Percentiles rank a stretch among this genome's conserved stretches.
Conservation (phyloP, 441 rosid species). For the Arabidopsis lyrata region DNA sequence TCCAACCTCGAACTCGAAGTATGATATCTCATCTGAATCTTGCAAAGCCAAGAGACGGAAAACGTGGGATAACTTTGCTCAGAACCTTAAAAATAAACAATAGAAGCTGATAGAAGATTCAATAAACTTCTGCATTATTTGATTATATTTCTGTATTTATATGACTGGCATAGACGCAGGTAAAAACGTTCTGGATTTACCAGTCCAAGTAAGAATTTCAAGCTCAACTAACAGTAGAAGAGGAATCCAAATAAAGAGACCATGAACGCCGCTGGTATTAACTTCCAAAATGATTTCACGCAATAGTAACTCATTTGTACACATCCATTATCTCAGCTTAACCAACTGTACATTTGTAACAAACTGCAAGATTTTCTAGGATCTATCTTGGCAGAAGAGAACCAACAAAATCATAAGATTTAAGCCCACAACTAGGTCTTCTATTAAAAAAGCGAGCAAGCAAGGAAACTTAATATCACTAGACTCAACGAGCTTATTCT, state of each 20-base stretch:
- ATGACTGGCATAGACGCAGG: not conserved
- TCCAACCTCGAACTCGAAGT: conserved; percentile 29
- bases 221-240: conserved; percentile 13
- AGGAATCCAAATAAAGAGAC: conserved; percentile 14
- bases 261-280: conserved; percentile 27
- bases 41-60: conserved; percentile 34
- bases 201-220: conserved; percentile 14
- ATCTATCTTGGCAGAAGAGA: conserved; percentile 46
- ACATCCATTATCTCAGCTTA: conserved; percentile 44
- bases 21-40: conserved; percentile 26
- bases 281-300: conserved; percentile 39
- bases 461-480: conserved; percentile 43
- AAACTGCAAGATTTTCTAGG: conserved; percentile 43
- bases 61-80: conserved; percentile 31
- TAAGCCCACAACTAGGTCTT: conserved; percentile 37
- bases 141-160: conserved; percentile 9
- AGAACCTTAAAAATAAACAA: conserved; percentile 29
- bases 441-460: conserved; percentile 43
- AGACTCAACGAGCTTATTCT: conserved; percentile 54
- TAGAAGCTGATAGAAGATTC: conserved; percentile 23
- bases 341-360: conserved; percentile 47
- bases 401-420: conserved; percentile 32
- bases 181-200: conserved; percentile 8
- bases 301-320: conserved; percentile 42
- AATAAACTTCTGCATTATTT: conserved; percentile 31